Base-by-base conservation (phyloP, 2,329 filamentous ascomycete genomes). In the Verticillium dahliae region DNA sequence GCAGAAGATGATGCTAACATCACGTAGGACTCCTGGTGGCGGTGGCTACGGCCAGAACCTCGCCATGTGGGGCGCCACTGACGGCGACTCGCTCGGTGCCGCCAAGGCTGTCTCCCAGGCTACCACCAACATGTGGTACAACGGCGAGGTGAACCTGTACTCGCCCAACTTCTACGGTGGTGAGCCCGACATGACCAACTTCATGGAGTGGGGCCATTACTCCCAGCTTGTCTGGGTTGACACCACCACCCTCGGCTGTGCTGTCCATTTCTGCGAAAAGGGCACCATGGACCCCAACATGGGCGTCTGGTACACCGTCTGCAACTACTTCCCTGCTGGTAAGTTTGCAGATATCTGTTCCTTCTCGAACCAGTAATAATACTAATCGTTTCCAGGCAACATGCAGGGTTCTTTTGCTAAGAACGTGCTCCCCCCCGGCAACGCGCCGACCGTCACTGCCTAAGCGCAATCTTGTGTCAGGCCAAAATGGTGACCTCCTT, bases 31-130 rank as follows among this genome's bases (percentile, higher is more conserved):
- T 33, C 78, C 83, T 56, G 84, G 85, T 65, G 81, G 78, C 58
- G 86, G 85, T 61, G 81, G 83, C 55, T 96, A 95, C 71, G 95
- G 95, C 65, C 95, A 99, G 80, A 99, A 98, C 83, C 88, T 98
- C 62, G 94, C 91, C 71, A 87, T 88, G 67, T 81, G 74, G 72
- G 82, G 76, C 57, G 75, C 74, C 57, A 74, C 75, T 34, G 68
- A 70, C 31, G 63, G 61, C n/a, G 66, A 74, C 63, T 65, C 71
- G 64, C 81, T 88, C 67, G 81, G 85, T 63, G 70, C 75, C 2
- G 73, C 77, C n/a, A 76, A 74, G 63, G 83, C 87, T 56, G 80
- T 91, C 65, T 85, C 86, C 60, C 80, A 83, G 65, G 86, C 89
- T 67, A 87, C 94, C 72, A 91, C 87, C 70, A 84, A 94, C 73